phyloP scores from a whole-genome alignment of 257 asterid genomes.

The Agastache rugosa region DNA sequence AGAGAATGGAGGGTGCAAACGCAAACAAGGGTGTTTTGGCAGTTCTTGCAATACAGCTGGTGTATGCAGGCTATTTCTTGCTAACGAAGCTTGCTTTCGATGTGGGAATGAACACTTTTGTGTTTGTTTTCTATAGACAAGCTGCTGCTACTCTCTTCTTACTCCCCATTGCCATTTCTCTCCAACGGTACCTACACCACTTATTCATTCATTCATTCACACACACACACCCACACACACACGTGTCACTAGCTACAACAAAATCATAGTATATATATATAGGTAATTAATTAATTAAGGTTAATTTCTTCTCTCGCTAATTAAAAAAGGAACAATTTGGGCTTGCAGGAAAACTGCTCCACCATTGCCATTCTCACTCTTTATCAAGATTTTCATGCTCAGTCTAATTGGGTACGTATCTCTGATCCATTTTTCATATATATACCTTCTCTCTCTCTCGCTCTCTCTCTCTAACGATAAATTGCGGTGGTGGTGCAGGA shows the following conservation, averaged over 20 bases:
- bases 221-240: no score
- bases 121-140: constrained; percentile 86
- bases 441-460: not conserved
- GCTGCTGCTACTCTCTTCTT: constrained; percentile 79
- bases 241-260: no score
- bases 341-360: constrained; percentile 76
- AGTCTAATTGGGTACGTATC: constrained; percentile 64
- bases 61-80: constrained; percentile 81
- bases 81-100: constrained; percentile 81
- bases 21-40: constrained; percentile 46
- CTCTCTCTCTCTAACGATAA: not conserved
- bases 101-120: constrained; percentile 81
- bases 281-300: no score
- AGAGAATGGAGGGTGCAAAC: constrained; percentile 47
- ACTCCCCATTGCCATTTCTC: constrained; percentile 65
- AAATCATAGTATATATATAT: no score
- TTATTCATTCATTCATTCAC: no score
- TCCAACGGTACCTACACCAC: constrained; percentile 46
- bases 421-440: no score
- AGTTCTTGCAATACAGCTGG: constrained; percentile 52
- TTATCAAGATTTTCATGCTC: constrained; percentile 73
- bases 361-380: constrained; percentile 55
- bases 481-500: constrained; percentile 48
- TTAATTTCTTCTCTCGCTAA: not conserved
- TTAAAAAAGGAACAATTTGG: not conserved